Percentiles rank a stretch among this genome's conserved stretches.
Conservation (phyloP, 2,329 filamentous ascomycete genomes). For the Phyllosticta ampelicida region DNA sequence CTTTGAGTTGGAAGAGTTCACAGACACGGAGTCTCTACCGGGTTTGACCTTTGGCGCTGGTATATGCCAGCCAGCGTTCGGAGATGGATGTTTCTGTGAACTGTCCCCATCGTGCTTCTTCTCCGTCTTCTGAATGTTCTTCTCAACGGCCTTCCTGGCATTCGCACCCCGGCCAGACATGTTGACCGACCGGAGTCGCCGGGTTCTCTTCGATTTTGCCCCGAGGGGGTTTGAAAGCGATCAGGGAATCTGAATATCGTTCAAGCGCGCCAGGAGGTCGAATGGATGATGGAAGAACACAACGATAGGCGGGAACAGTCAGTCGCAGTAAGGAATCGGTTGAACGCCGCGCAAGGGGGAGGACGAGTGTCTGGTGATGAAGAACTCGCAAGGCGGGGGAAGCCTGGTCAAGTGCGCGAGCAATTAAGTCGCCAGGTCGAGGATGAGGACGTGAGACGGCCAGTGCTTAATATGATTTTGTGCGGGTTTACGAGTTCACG, state of each 20-base stretch:
- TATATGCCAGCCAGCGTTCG: background rate
- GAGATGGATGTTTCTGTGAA: constrained; percentile 12
- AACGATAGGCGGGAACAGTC: background rate
- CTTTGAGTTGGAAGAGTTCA: constrained; percentile 13
- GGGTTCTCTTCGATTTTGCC: background rate
- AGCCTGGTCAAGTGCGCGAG: too few species aligned
- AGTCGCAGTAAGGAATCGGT: too few species aligned
- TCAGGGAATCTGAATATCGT: background rate
- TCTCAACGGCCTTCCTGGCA: constrained; percentile 29
- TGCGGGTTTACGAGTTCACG: background rate
- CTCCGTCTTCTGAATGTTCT: constrained; percentile 30
- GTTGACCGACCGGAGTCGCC: background rate
- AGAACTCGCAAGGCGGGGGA: too few species aligned
- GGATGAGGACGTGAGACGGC: too few species aligned
- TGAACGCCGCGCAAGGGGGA: too few species aligned
- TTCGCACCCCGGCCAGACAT: constrained; percentile 32
- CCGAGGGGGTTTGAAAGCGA: background rate
- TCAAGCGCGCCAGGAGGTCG: background rate
- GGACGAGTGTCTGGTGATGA: too few species aligned
- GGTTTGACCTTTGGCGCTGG: background rate
- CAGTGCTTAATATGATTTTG: background rate
- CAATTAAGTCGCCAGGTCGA: too few species aligned
- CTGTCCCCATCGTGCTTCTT: constrained; percentile 25
- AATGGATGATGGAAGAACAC: background rate
- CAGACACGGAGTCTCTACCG: background rate